Conservation (phyloP, 495 filamentous ascomycete genomes). For the Aspergillus conjunctus region DNA sequence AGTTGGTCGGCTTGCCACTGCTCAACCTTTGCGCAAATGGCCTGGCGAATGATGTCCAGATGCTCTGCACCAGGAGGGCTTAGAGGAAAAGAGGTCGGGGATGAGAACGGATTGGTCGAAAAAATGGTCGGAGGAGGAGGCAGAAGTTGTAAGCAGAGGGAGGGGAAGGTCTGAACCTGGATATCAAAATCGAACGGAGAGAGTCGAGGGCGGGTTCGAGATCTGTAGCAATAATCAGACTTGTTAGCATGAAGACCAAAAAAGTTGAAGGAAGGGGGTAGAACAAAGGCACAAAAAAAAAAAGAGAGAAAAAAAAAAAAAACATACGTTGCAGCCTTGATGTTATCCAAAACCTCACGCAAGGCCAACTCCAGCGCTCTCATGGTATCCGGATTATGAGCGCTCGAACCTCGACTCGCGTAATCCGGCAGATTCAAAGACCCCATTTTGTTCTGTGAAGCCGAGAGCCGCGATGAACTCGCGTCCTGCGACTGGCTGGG, state of each 20-base stretch:
- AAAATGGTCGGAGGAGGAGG: slow-evolving; percentile 76
- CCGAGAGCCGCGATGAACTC: slow-evolving; percentile 40
- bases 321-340: slow-evolving; percentile 78
- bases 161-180: slow-evolving; percentile 76
- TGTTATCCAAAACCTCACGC: slow-evolving; percentile 73
- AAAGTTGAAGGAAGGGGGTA: neutral
- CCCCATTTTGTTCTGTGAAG: slow-evolving; percentile 44
- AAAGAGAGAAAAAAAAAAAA: slow-evolving; percentile 3
- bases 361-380: slow-evolving; percentile 83
- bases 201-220: slow-evolving; percentile 41
- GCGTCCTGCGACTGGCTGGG: slow-evolving; percentile 41
- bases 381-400: slow-evolving; percentile 68
- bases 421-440: slow-evolving; percentile 57
- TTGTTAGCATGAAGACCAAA: neutral
- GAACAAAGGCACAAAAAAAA: slow-evolving; percentile 9
- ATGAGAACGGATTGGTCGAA: slow-evolving; percentile 68
- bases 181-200: slow-evolving; percentile 83
- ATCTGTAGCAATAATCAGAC: slow-evolving; percentile 26
- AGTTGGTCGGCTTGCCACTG: slow-evolving; percentile 57
- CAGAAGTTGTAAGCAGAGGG: slow-evolving; percentile 77
- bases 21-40: slow-evolving; percentile 64
- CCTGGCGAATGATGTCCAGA: slow-evolving; percentile 65
- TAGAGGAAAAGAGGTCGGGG: slow-evolving; percentile 72
- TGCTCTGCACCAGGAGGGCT: slow-evolving; percentile 69
- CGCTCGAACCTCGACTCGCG: slow-evolving; percentile 58